A percentile compares a stretch with the other conserved stretches of the same genome.
Conservation (phyloP, 495 filamentous ascomycete species). For the Delitschia confertaspora region DNA sequence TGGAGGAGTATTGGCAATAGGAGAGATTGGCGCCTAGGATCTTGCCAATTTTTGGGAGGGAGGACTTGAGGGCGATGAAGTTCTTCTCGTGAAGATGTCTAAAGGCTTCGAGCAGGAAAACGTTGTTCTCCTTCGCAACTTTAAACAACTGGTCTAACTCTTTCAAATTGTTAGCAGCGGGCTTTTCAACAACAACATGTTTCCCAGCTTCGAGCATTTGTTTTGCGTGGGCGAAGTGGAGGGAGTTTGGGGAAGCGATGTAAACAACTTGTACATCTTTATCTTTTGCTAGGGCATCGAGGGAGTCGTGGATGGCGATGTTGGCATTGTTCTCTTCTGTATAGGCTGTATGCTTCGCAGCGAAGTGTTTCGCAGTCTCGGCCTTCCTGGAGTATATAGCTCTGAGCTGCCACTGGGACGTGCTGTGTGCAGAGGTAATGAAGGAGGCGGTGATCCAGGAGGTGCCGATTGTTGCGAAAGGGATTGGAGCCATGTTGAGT, state of each 20-base stretch:
- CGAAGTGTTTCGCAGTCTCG: constrained; percentile 29
- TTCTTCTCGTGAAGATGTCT: constrained; percentile 47
- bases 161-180: constrained; percentile 62
- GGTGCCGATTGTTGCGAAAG: constrained; percentile 28
- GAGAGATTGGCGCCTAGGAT: constrained; percentile 38
- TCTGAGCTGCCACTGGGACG: constrained; percentile 28
- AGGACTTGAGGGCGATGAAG: constrained; percentile 63
- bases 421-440: constrained; percentile 30
- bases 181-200: constrained; percentile 84
- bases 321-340: constrained; percentile 6
- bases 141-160: constrained; percentile 64
- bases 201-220: constrained; percentile 65
- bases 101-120: constrained; percentile 34
- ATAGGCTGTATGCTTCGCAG: constrained; percentile 12
- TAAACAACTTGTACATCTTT: constrained; percentile 40
- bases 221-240: constrained; percentile 58
- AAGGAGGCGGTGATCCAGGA: constrained; percentile 36
- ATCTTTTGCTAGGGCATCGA: constrained; percentile 32
- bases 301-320: constrained; percentile 25
- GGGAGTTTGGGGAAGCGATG: constrained; percentile 43
- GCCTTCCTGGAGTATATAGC: constrained; percentile 33
- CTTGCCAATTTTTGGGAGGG: constrained; percentile 55
- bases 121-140: constrained; percentile 47
- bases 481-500: constrained; percentile 17
- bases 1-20: constrained; percentile 31